Evolutionary conservation across 306 rosid genomes (phyloP).

Genomic region (Prinsepia uniflora): DNA sequence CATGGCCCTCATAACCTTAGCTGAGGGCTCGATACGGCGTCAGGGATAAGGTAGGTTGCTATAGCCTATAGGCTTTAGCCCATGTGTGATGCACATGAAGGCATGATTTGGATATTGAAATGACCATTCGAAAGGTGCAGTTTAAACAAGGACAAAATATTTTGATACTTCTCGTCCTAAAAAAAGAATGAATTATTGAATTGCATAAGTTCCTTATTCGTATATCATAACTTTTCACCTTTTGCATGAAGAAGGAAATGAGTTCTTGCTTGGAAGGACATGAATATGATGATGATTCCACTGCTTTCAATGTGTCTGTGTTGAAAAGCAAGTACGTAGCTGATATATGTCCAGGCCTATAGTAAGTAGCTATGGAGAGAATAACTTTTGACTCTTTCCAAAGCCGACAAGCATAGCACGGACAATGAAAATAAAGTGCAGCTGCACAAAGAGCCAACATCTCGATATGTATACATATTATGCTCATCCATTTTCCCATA

Average conservation of each 20-base stretch:
- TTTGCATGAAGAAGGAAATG: constrained; percentile 25
- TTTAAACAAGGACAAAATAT: constrained; percentile 30
- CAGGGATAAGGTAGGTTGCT: too few species aligned
- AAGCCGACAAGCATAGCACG: constrained; percentile 35
- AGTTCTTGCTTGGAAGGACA: constrained; percentile 24
- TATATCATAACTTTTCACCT: background rate
- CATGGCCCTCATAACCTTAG: too few species aligned
- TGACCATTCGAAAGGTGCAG: constrained; percentile 47
- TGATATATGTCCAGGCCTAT: constrained; percentile 14
- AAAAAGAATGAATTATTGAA: background rate
- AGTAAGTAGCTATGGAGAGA: constrained; percentile 19
- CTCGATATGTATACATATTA: constrained; percentile 9
- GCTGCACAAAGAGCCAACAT: constrained; percentile 37
- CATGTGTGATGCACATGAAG: too few species aligned
- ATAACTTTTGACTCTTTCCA: constrained; percentile 29
- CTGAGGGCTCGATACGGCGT: too few species aligned
- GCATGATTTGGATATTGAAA: constrained; percentile 34
- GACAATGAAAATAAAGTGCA: constrained; percentile 38
- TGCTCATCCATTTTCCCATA: too few species aligned
- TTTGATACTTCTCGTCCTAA: constrained; percentile 10
- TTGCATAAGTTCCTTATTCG: background rate
- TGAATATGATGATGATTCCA: constrained; percentile 16
- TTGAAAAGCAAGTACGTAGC: constrained; percentile 1
- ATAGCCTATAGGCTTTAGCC: too few species aligned
- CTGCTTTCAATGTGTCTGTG: constrained; percentile 26